Base-by-base conservation (phyloP, 2,329 filamentous ascomycete species). In the Hypoxylon sp. region DNA sequence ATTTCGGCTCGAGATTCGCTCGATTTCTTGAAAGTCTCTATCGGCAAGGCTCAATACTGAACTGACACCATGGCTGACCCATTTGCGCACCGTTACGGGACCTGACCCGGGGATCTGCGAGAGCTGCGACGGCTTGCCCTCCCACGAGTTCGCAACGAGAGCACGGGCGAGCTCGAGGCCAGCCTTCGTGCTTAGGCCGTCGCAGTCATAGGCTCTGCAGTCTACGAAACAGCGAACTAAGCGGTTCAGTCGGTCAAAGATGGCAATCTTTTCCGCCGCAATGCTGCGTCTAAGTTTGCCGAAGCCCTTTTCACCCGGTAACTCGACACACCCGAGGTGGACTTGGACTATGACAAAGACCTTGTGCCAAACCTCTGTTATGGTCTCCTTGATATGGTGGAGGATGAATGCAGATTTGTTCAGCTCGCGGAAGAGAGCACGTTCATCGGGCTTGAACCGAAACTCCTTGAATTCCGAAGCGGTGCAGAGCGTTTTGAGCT, bases 51-150 rank as follows among this genome's bases (percentile, higher is more conserved):
- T 83, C 37, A 88, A 83, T 4, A 98, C 85, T 4, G 80, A 90
- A 23, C 78, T 85, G 50, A 98, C 83, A 0, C 87, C 86, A n/a
- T 86, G 86, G 33, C 83, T 81, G 2, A 86, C 83, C 38, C 98
- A 81, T 71, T 90, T 95, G 31, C 88, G 83, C 62, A 91, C 86
- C n/a, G 85, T 83, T 1, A 88, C 90, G 3, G 86, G 79, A 0
- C 95, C 95, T 59, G 98, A 84, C 2, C 87, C 84, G 0, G 90
- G 86, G 1, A 99, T 82, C 72, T 98, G 94, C 58, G 89, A 89
- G 69, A 99, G 83, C 65, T 97, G 90, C 18, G 89, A 80, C 0
- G 90, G 85, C 2, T 87, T 90, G 27, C 89, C 87, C 68, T 99
- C 95, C 95, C 93, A 97, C 1, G 81, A 79, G 1, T 83, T 84